Conservation (phyloP, 106 monocot genomes). For the Acanthochlamys bracteata region DNA sequence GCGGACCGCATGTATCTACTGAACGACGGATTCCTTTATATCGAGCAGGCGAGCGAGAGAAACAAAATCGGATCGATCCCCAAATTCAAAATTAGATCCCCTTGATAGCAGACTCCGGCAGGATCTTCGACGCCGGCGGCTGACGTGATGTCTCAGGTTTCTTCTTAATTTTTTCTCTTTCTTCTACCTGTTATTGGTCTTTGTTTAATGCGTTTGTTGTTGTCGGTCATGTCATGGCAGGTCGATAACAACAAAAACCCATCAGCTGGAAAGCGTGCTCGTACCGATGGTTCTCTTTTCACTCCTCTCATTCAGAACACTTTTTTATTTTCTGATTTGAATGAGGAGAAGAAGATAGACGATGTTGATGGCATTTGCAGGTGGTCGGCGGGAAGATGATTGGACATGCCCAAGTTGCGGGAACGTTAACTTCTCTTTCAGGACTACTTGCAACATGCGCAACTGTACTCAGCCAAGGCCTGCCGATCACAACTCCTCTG, state of each 20-base stretch:
- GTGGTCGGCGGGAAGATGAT: slow-evolving; percentile 87
- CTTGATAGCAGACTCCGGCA: too few species aligned
- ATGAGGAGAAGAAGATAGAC: background rate
- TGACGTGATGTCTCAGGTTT: too few species aligned
- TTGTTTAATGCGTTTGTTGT: background rate
- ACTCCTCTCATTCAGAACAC: background rate
- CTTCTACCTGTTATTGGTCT: background rate
- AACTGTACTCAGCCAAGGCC: slow-evolving; percentile 84
- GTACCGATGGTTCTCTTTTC: slow-evolving; percentile 18
- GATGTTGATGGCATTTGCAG: slow-evolving; percentile 16
- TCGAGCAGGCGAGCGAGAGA: too few species aligned
- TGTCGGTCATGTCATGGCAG: too few species aligned
- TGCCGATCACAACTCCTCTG: slow-evolving; percentile 64
- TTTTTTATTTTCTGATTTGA: background rate
- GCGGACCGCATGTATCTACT: too few species aligned
- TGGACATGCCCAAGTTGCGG: slow-evolving; percentile 92
- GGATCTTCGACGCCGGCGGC: too few species aligned
- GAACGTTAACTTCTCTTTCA: slow-evolving; percentile 91
- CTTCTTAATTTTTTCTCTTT: background rate
- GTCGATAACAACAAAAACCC: slow-evolving; percentile 16
- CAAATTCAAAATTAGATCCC: too few species aligned
- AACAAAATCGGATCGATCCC: too few species aligned
- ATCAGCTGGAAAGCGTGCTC: slow-evolving; percentile 26
- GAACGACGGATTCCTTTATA: too few species aligned
- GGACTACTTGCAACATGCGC: slow-evolving; percentile 94